Evolutionary conservation across 148 eudicot genomes (phyloP), one percentile per base, ranked within the genome.

Genomic region (Spergularia marina): DNA sequence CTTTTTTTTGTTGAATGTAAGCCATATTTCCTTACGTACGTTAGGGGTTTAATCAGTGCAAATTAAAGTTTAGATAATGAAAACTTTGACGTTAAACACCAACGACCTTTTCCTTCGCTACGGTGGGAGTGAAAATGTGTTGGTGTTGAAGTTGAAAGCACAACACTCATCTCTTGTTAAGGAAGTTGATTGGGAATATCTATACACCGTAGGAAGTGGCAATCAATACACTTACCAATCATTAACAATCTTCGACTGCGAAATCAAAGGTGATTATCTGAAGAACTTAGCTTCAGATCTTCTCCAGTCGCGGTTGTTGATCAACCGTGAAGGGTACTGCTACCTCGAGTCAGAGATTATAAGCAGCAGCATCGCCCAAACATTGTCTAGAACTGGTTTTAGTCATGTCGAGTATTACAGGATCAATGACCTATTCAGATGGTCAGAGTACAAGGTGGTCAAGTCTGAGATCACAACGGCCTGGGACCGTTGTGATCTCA

Each of bases 301-400:
- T 63, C 40, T 8, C 7, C 66, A 30, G 36, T 63, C 66, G 9
- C 66, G 66, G 30, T 63, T 63, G 44, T 63, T 63, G 40, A 63
- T 63, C 66, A 63, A 63, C 36, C 66, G 66, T 25, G 66, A 63
- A 63, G 66, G 66, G 13, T 63, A 30, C 17, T 63, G 66, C 44
- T 63, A 63, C 36, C 41, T 63, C 13, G 17, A 30, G 1, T 63
- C 44, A 12, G 66, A 63, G 17, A 63, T 63, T 36, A 11, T 63
- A 4, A 5, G 1, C 66, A 7, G 21, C 66, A 7, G 21, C 65
- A 20, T 23, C 49, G 0, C 49, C 49, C 49, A 9, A 9, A 44
- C 65, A 21, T 11, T 15, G 12, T 0, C 39, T 2, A 25, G 17
- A 7, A 13, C n/a, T 9, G 12, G 39, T 63, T 63, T 63, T 4